Percentiles rank a stretch among this genome's conserved stretches.
These are phyloP conservation scores for Claviceps pazoutovae DNA, from an alignment of 2,329 filamentous ascomycete species.

Conservation along the genomic window DNA sequence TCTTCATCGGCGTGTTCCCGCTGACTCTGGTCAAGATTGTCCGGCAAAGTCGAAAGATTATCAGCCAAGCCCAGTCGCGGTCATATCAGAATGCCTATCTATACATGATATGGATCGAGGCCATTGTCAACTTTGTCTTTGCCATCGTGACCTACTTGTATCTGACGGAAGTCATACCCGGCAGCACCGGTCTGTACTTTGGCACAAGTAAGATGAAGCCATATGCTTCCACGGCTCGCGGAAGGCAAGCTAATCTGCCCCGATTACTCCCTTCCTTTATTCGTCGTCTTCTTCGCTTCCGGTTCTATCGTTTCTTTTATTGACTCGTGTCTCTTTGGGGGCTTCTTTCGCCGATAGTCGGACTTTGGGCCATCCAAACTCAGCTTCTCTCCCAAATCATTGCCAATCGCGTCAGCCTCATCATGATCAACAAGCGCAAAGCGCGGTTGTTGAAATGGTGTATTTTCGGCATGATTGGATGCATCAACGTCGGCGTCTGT, in stretches of 20 bases:
- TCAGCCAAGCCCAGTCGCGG: slow-evolving; percentile 8
- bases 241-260: background rate
- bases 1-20: slow-evolving; percentile 15
- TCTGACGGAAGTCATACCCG: slow-evolving; percentile 10
- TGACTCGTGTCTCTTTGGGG: no score
- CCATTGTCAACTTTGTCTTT: slow-evolving; percentile 13
- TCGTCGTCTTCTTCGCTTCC: background rate
- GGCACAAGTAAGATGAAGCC: slow-evolving; percentile 4
- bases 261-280: background rate
- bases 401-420: slow-evolving; percentile 28
- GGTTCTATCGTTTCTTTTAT: background rate
- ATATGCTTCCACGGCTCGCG: no score
- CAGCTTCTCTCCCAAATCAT: slow-evolving; percentile 31
- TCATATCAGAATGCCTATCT: slow-evolving; percentile 11
- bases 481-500: slow-evolving; percentile 25
- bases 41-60: slow-evolving; percentile 11
- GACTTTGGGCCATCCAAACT: slow-evolving; percentile 16
- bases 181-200: slow-evolving; percentile 3
- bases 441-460: slow-evolving; percentile 22
- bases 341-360: background rate
- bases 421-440: slow-evolving; percentile 23
- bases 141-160: slow-evolving; percentile 14
- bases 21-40: slow-evolving; percentile 13
- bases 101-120: slow-evolving; percentile 16
- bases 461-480: slow-evolving; percentile 18